These are phyloP conservation scores for Aspergillus ellipticus DNA, from an alignment of 495 filamentous ascomycete species.

Conservation along the genomic window DNA sequence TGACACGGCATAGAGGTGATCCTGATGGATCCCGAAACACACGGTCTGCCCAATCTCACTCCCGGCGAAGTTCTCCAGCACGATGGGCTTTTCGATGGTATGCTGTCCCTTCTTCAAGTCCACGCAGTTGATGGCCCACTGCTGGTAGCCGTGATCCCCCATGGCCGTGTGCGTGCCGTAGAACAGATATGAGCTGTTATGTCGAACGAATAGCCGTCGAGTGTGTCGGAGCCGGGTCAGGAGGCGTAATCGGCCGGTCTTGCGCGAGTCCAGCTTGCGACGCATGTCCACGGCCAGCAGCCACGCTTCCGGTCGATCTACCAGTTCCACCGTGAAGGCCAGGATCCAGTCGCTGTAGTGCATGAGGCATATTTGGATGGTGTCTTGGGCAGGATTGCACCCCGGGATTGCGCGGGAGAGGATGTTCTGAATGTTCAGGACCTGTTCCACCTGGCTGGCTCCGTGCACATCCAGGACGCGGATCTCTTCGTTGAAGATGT, in stretches of 20 bases:
- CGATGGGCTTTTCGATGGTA: constrained; percentile 28
- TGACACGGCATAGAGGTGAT: constrained; percentile 69
- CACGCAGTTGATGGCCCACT: constrained; percentile 60
- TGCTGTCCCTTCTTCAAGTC: constrained; percentile 41
- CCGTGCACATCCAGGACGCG: constrained; percentile 62
- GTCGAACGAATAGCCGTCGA: constrained; percentile 63
- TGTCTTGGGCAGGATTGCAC: constrained; percentile 22
- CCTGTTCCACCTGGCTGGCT: constrained; percentile 48
- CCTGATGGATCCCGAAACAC: constrained; percentile 67
- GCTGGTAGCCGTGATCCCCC: constrained; percentile 47
- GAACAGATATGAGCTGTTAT: constrained; percentile 61
- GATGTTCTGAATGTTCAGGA: constrained; percentile 52
- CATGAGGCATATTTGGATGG: constrained; percentile 54
- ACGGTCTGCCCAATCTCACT: constrained; percentile 63
- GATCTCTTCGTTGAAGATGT: constrained; percentile 53
- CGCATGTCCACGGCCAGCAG: constrained; percentile 58
- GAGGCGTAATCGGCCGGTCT: constrained; percentile 35
- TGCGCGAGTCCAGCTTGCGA: constrained; percentile 13
- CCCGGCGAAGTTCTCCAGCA: constrained; percentile 53
- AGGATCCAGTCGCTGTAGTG: constrained; percentile 60
- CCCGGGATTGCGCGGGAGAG: constrained; percentile 32
- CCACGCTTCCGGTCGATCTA: constrained; percentile 37
- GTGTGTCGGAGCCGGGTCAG: constrained; percentile 40
- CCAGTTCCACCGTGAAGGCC: constrained; percentile 45
- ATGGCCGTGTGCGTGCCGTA: constrained; percentile 59